Base-by-base conservation (phyloP, 345 rosid species). In the Eucalyptus paniculata region DNA sequence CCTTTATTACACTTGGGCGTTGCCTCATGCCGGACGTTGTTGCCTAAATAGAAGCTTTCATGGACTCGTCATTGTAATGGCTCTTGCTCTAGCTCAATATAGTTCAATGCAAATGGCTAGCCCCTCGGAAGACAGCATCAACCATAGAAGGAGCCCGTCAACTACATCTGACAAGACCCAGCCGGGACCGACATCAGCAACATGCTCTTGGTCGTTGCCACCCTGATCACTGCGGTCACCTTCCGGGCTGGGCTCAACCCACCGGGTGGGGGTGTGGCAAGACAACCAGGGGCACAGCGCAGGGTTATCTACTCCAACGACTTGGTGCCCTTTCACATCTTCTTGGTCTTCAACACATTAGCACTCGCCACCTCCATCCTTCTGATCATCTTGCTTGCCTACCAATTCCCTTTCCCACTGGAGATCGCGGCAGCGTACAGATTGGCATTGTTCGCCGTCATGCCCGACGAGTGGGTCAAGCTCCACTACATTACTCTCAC, bases 181-280 rank as follows among this genome's bases (percentile, higher is more conserved):
- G 45, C 44, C 14, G 1, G 0, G 26, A 72, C 28, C 12, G 15
- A 92, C 13, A 91, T 80, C 21, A 34, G 88, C 7, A 90, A 86
- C 24, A 86, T 82, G n/a, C 14, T 92, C 26, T 86, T 90, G 34
- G 17, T 90, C 3, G 50, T 89, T 1, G 88, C 44, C 30, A 56
- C 91, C 26, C 47, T 92, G n/a, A 89, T 92, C 3, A 50, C 90
- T 1, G 19, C 90, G 1, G 92, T 83, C 37, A 92, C 92, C 6
- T 91, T 90, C 24, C 89, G 89, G 30, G 90, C 94, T 2, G 90
- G 92, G 23, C 89, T 90, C 15, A 90, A 88, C 1, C 65, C 81
- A 49, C 91, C 92, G 8, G 92, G 92, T 9, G 12, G 94, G 88
- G 6, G 77, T 90, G 5, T 91, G 90, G 91, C 92, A 93, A 44